Percentiles rank a stretch among this genome's conserved stretches.
Evolutionary conservation across 345 rosid genomes (phyloP).

Genomic region (Erucastrum elatum): DNA sequence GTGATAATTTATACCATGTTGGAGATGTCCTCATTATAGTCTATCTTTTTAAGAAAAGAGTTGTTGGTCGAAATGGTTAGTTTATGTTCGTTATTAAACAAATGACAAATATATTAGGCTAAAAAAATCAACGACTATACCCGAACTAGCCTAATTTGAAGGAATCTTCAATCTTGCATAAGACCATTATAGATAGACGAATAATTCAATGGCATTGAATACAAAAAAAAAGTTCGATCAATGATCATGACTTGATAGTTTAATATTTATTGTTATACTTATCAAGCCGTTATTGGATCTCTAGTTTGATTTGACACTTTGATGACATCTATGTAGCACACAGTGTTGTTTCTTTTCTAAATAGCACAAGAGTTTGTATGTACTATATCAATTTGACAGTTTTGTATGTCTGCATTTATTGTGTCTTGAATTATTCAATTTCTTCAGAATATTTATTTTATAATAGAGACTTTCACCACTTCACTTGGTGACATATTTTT

Average conservation of each 20-base stretch:
- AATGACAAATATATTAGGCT: not conserved
- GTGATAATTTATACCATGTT: conserved; percentile 4
- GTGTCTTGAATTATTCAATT: not conserved
- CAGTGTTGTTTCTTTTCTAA: not conserved
- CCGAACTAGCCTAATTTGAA: conserved; percentile 25
- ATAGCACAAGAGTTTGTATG: not conserved
- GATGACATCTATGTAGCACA: not conserved
- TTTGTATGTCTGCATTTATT: not conserved
- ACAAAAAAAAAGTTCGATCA: not conserved
- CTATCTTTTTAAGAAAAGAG: not conserved
- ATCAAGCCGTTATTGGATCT: not conserved
- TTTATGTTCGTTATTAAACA: not conserved
- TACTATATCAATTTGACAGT: not conserved
- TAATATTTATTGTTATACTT: not conserved
- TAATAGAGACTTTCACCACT: too few species aligned
- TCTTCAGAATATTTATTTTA: too few species aligned
- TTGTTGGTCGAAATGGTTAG: conserved; percentile 10
- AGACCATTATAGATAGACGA: not conserved
- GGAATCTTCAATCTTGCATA: not conserved
- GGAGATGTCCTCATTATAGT: not conserved
- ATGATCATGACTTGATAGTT: not conserved
- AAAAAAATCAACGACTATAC: conserved; percentile 1
- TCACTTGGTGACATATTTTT: too few species aligned
- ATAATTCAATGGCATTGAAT: conserved; percentile 1
- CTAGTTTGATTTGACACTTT: too few species aligned